A percentile compares a stretch with the other conserved stretches of the same genome.
phyloP scores from a whole-genome alignment of 768 basidiomycete genomes.

The Boletus tylopilopsis region DNA sequence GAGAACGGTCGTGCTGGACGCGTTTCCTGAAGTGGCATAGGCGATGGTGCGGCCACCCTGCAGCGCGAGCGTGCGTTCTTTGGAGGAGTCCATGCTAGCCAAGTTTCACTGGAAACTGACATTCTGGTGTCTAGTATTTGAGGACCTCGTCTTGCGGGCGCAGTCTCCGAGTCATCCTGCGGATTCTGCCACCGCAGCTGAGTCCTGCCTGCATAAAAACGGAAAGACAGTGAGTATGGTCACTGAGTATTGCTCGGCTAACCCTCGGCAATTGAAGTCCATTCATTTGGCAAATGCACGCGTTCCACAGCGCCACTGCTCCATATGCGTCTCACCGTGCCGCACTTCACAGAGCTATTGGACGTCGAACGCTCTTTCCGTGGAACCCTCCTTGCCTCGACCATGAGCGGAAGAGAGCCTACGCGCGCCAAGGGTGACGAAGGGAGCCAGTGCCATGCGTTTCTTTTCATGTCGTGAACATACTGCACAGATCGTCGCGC shows the following conservation, averaged over 20 bases:
- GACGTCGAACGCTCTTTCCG: slow-evolving; percentile 39
- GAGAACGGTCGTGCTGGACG: slow-evolving; percentile 44
- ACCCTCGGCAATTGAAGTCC: too few relatives aligned
- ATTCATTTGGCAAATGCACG: slow-evolving; percentile 31
- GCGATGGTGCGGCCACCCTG: slow-evolving; percentile 46
- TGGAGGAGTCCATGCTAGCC: not conserved
- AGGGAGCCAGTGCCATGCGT: slow-evolving; percentile 70
- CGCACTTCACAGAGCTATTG: slow-evolving; percentile 50
- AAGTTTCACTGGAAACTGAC: too few relatives aligned
- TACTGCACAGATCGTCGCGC: slow-evolving; percentile 57
- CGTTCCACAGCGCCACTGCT: slow-evolving; percentile 68
- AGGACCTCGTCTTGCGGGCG: too few relatives aligned
- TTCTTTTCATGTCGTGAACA: slow-evolving; percentile 52
- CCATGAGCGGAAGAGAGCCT: not conserved
- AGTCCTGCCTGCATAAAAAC: too few relatives aligned
- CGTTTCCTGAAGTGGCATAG: slow-evolving; percentile 50
- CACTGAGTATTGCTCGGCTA: too few relatives aligned
- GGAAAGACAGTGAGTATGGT: too few relatives aligned
- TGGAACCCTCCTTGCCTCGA: not conserved
- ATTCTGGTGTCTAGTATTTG: too few relatives aligned
- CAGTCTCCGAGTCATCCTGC: too few relatives aligned
- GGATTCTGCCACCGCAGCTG: too few relatives aligned
- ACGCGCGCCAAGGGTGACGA: slow-evolving; percentile 28
- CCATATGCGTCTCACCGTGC: slow-evolving; percentile 60
- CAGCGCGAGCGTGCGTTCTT: slow-evolving; percentile 22